Evolutionary conservation across 2,329 filamentous ascomycete genomes (phyloP).

Genomic region (Sarocladiaceae sp.): DNA sequence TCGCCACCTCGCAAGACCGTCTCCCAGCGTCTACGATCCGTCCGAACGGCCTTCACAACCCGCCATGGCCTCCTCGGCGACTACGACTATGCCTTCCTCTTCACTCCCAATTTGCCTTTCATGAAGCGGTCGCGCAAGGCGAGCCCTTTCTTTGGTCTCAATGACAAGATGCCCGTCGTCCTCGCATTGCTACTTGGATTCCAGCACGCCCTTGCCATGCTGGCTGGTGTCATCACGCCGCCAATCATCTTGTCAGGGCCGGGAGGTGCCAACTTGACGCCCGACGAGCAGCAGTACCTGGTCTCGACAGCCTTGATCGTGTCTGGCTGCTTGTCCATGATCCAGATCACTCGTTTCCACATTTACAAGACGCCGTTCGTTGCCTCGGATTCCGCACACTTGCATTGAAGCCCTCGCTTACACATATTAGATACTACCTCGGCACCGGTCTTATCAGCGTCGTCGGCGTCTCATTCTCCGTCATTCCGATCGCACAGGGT

Average conservation of each 20-base stretch:
- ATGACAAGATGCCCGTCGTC: slow-evolving; percentile 70
- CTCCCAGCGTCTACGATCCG: slow-evolving; percentile 24
- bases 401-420: not conserved
- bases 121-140: slow-evolving; percentile 47
- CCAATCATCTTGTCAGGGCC: slow-evolving; percentile 63
- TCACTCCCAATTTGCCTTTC: slow-evolving; percentile 77
- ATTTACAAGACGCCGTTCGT: slow-evolving; percentile 57
- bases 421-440: slow-evolving; percentile 56
- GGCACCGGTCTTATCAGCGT: slow-evolving; percentile 77
- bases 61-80: slow-evolving; percentile 71
- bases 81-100: slow-evolving; percentile 88
- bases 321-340: slow-evolving; percentile 64
- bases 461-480: slow-evolving; percentile 71
- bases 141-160: slow-evolving; percentile 80
- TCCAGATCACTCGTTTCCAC: slow-evolving; percentile 74
- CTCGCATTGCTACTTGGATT: slow-evolving; percentile 69
- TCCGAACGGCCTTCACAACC: slow-evolving; percentile 40
- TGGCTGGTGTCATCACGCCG: slow-evolving; percentile 69
- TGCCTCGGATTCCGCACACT: not conserved
- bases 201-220: slow-evolving; percentile 74
- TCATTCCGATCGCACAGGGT: slow-evolving; percentile 66
- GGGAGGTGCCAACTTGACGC: slow-evolving; percentile 56
- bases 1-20: slow-evolving; percentile 25
- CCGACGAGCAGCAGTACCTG: slow-evolving; percentile 63
- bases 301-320: slow-evolving; percentile 75